Base-by-base conservation (phyloP, 2,329 filamentous ascomycete species). In the Cladophialophora immunda region DNA sequence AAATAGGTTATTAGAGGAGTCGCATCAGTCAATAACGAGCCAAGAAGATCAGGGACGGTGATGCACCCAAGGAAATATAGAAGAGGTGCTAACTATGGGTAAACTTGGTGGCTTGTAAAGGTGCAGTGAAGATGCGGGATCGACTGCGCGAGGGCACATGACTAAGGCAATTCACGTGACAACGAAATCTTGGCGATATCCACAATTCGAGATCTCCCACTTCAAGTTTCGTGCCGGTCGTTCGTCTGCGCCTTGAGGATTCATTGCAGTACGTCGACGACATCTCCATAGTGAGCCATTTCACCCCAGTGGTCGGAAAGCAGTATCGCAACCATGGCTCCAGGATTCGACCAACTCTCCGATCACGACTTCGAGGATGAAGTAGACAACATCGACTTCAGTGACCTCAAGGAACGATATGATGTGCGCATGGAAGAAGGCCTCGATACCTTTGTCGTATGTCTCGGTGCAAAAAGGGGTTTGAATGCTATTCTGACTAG, bases 341-440 rank as follows among this genome's bases (percentile, higher is more conserved):
- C 92, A 74, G 93, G 92, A 79, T 98, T 97, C 82, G 92, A 97
- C 78, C 92, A 93, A 76, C 86, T 98, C 78, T 91, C 91, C 81
- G 93, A 97, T 81, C 92, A 94, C 76, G 92, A 97, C 80, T 90
- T 94, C 80, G 90, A 94, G 78, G 91, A 91, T 79, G 94, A 97
- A 79, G 91, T 95, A 82, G 91, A 94, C 78, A 93, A 97, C 79
- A 91, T 98, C 81, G 94, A 98, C 80, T 93, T 97, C 80, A 94
- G 92, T 74, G 85, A 99, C 82, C 87, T 99, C 73, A 88, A 90
- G 79, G 94, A 96, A 80, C 93, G 96, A 81, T 97, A 94, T 79
- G 93, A 98, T 82, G 94, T 98, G 70, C 92, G 94, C 78, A 86
- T 98, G 72, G 95, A 99, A 80, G 92, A 97, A 81, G 95, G 95